Evolutionary conservation across 2,329 filamentous ascomycete genomes (phyloP), one percentile per base, ranked within the genome.

Genomic region (Ophiostoma sp.): DNA sequence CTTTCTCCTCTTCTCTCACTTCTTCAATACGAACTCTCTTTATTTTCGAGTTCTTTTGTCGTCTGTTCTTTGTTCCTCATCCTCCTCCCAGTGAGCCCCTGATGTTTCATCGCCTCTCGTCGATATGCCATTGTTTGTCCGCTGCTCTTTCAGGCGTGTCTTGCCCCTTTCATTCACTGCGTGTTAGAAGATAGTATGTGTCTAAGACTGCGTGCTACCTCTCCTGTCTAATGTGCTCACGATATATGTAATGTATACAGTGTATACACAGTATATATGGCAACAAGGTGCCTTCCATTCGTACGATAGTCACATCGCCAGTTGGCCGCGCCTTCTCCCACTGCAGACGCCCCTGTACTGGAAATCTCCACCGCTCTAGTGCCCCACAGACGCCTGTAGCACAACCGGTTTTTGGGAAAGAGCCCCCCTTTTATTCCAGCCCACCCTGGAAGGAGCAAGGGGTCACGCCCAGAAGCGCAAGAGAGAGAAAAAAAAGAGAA

Each of bases 341-440:
- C 8, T 55, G 18, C n/a, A 55, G n/a, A 52, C 49, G 4, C 49
- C 18, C 49, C n/a, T 55, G n/a, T 55, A 55, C 49, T 55, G 49
- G 45, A 11, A 8, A 55, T 55, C 63, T 67, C 58, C 68, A 65
- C 68, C n/a, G 41, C 40, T 3, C n/a, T 64, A 65, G 55, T n/a
- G 64, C 65, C 62, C 67, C 65, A 64, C 52, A 65, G 52, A n/a
- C 64, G 27, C 45, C 55, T 62, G 47, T 45, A 64, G 40, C 64
- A 67, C 65, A 69, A 65, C 65, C 65, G 65, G 68, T 67, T 69
- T 69, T 64, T 69, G 42, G 27, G 38, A 36, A 42, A 45, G 47
- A 63, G 27, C 27, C 58, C 60, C 62, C 62, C 44, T 41, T 55
- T 65, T 63, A 38, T 55, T n/a, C 49, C 49, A 55, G 27, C 27